These are phyloP conservation scores for Hyphopichia buzzinii DNA, from an alignment of 1,139 yeast species.

Conservation along the genomic window DNA sequence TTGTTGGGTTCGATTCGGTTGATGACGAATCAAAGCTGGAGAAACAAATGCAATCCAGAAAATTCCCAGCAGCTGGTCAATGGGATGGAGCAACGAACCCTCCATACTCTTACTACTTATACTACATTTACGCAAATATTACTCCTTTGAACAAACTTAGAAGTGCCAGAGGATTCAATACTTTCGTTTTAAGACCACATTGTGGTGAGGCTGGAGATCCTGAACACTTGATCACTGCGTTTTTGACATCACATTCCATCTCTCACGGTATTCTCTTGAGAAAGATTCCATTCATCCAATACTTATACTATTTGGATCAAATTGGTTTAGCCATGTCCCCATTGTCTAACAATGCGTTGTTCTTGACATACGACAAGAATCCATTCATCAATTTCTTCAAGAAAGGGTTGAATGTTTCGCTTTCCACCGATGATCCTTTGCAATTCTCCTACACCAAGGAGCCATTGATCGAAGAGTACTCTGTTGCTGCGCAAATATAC, in stretches of 20 bases:
- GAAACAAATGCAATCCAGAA: constrained; percentile 66
- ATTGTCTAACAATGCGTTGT: constrained; percentile 90
- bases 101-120: constrained; percentile 94
- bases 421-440: constrained; percentile 71
- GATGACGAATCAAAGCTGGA: constrained; percentile 97
- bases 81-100: constrained; percentile 85
- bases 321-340: constrained; percentile 99
- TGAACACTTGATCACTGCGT: constrained; percentile 90
- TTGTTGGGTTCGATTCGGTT: constrained; percentile 96
- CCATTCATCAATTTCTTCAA: constrained; percentile 89
- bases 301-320: constrained; percentile 88
- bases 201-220: constrained; percentile 99
- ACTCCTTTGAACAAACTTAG: constrained; percentile 85
- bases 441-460: constrained; percentile 96
- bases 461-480: constrained; percentile 96
- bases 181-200: constrained; percentile 93
- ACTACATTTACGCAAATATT: constrained; percentile 83
- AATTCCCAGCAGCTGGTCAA: constrained; percentile 75
- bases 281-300: constrained; percentile 92
- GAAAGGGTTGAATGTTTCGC: constrained; percentile 88
- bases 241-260: constrained; percentile 84
- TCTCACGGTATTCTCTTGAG: constrained; percentile 93
- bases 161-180: constrained; percentile 68
- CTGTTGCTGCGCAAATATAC: constrained; percentile 97
- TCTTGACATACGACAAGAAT: constrained; percentile 90